A percentile compares a stretch with the other conserved stretches of the same genome.
phyloP scores from a whole-genome alignment of 768 basidiomycete species.

The Chalciporus chontae region DNA sequence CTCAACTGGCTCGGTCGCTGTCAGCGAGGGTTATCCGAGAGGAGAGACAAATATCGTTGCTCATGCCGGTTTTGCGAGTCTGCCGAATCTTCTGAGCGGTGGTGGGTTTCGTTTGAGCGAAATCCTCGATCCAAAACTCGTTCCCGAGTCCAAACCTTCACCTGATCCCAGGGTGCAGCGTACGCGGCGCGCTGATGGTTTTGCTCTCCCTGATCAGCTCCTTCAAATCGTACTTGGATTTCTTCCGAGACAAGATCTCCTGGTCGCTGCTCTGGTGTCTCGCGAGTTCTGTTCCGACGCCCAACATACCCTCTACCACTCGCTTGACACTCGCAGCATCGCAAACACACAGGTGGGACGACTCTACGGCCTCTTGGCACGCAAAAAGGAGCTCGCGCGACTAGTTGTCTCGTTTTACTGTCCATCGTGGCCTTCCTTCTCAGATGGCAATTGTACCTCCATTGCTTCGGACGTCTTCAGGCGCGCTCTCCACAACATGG shows the following conservation, averaged over 20 bases:
- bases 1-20: constrained; percentile 12
- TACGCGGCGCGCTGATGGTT: neutral
- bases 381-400: constrained; percentile 18
- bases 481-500: constrained; percentile 28
- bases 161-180: neutral
- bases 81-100: constrained; percentile 17
- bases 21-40: constrained; percentile 5
- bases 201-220: constrained; percentile 18
- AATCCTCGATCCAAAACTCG: neutral
- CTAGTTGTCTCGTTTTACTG: constrained; percentile 24
- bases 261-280: constrained; percentile 23
- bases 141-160: neutral
- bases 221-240: constrained; percentile 20
- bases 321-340: constrained; percentile 17
- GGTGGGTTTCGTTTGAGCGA: constrained; percentile 7
- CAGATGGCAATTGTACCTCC: constrained; percentile 6
- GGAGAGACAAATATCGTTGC: neutral
- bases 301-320: constrained; percentile 22
- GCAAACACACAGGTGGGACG: constrained; percentile 10
- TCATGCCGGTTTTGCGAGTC: constrained; percentile 10
- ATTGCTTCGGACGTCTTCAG: constrained; percentile 18
- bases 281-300: constrained; percentile 18
- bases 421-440: constrained; percentile 16
- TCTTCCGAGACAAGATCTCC: constrained; percentile 17
- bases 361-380: constrained; percentile 21